A percentile compares a stretch with the other conserved stretches of the same genome.
phyloP scores from a whole-genome alignment of 2,329 filamentous ascomycete species.

The Trichoderma koningii region DNA sequence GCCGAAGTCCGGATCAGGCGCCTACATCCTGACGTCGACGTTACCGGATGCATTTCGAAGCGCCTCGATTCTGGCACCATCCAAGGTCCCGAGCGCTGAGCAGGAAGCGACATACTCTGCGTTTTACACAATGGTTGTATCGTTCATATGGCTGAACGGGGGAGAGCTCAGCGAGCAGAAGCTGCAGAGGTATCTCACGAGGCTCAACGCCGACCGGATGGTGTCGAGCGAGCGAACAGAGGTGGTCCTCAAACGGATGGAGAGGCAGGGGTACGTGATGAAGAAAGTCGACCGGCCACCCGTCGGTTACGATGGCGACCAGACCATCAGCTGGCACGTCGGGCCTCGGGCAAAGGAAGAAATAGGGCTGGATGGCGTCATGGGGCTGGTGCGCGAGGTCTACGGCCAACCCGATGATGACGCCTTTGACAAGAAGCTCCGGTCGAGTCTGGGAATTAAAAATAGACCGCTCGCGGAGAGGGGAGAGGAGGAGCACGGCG shows the following conservation, averaged over 20 bases:
- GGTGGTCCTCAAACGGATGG: slow-evolving; percentile 70
- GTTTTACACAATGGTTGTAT: slow-evolving; percentile 77
- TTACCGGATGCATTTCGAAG: slow-evolving; percentile 68
- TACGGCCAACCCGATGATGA: slow-evolving; percentile 55
- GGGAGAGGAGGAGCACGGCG: slow-evolving; percentile 34
- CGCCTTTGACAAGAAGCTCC: slow-evolving; percentile 61
- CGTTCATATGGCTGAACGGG: slow-evolving; percentile 74
- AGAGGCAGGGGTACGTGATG: slow-evolving; percentile 80
- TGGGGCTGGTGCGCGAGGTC: slow-evolving; percentile 65
- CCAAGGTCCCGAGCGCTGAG: slow-evolving; percentile 63
- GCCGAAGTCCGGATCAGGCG: slow-evolving; percentile 61
- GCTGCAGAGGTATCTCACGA: slow-evolving; percentile 71
- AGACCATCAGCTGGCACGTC: slow-evolving; percentile 77
- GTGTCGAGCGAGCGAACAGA: slow-evolving; percentile 77
- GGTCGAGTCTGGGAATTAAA: slow-evolving; percentile 61
- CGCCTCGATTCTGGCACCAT: slow-evolving; percentile 68
- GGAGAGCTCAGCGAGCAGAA: slow-evolving; percentile 75
- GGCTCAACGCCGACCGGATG: slow-evolving; percentile 74
- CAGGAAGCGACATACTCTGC: slow-evolving; percentile 79
- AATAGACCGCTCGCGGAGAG: slow-evolving; percentile 31
- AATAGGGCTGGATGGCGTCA: slow-evolving; percentile 74
- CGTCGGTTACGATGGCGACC: slow-evolving; percentile 63
- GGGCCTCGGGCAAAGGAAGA: slow-evolving; percentile 86
- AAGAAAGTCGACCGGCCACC: slow-evolving; percentile 66
- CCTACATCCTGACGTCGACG: slow-evolving; percentile 75